Evolutionary conservation across 2,329 filamentous ascomycete genomes (phyloP), one percentile per base, ranked within the genome.

Genomic region (Davidsoniella australis): DNA sequence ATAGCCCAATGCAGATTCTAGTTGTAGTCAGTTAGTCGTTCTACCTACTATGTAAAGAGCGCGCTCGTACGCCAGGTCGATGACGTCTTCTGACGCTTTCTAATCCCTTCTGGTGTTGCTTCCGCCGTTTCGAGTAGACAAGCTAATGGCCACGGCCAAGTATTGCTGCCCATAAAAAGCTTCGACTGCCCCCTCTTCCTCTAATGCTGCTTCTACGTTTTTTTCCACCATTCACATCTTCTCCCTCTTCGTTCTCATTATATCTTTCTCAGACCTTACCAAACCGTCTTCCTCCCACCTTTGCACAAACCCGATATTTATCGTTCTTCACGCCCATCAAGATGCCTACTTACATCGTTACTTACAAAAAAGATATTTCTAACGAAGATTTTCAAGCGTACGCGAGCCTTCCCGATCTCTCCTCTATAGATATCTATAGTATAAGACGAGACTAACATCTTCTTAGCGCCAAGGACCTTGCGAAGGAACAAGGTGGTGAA

Each of bases 401-500:
- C 57, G 74, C 57, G 18, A 45, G 5, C 18, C 45, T 14, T 44
- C 9, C 8, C 9, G 24, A 10, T 46, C 37, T 50, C 24, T 16
- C 37, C 7, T 26, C 20, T 24, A 3, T 36, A 29, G 5, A 23
- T 23, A 23, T 23, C 5, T 23, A 23, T 5, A 7, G 8, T 40
- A 17, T 26, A 17, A 45, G 17, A 20, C 18, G 40, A 44, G 7
- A 20, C 23, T 46, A 20, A 23, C 38, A 17, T 43, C 4, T 14
- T 38, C 18, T 47, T 58, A 87, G 83, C 47, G 82, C 83, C 54
- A 94, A 94, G 78, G 68, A 88, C 63, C 68, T 80, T 52, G 83
- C 80, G 57, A 67, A 63, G 53, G 73, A 81, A 40, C 77, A 89
- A 62, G 89, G 89, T 61, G 89, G 87, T 62, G 78, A 76, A 64